Evolutionary conservation across 2,329 filamentous ascomycete genomes (phyloP).

Genomic region (Diaporthe caulivora): DNA sequence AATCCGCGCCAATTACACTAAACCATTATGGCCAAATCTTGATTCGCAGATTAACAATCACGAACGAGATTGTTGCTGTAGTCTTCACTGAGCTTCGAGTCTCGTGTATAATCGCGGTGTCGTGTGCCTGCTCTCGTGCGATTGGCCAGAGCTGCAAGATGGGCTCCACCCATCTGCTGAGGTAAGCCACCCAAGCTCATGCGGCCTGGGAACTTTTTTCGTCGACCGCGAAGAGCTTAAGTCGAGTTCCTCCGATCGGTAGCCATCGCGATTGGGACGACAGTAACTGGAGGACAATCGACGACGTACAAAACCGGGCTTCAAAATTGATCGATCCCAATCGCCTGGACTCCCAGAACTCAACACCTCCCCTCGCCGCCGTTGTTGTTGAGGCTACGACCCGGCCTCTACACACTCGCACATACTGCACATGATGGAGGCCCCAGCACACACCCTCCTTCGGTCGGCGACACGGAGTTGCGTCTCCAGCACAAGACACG

Average conservation of each 20-base stretch:
- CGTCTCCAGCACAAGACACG: conserved; percentile 28
- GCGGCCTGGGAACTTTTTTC: conserved; percentile 38
- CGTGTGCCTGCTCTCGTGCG: conserved; percentile 2
- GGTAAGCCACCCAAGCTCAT: conserved; percentile 16
- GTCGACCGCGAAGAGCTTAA: conserved; percentile 11
- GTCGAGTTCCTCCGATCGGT: conserved; percentile 14
- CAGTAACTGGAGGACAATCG: neutral
- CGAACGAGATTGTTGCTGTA: neutral
- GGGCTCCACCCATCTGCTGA: conserved; percentile 22
- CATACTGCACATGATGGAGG: conserved; percentile 30
- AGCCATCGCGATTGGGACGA: conserved; percentile 37
- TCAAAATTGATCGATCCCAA: conserved; percentile 15
- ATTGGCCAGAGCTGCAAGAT: conserved; percentile 35
- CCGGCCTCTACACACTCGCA: neutral
- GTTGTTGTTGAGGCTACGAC: neutral
- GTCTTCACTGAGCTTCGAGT: neutral
- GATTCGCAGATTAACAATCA: neutral
- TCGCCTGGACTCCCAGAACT: conserved; percentile 24
- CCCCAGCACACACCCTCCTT: conserved; percentile 32
- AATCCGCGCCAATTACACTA: neutral
- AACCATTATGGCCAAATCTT: neutral
- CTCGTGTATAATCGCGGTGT: neutral
- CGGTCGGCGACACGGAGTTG: conserved; percentile 34
- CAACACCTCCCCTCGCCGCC: neutral
- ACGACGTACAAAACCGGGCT: neutral